phyloP scores from a whole-genome alignment of 805 yeast genomes.

The Myxozyma lipomycoides region DNA sequence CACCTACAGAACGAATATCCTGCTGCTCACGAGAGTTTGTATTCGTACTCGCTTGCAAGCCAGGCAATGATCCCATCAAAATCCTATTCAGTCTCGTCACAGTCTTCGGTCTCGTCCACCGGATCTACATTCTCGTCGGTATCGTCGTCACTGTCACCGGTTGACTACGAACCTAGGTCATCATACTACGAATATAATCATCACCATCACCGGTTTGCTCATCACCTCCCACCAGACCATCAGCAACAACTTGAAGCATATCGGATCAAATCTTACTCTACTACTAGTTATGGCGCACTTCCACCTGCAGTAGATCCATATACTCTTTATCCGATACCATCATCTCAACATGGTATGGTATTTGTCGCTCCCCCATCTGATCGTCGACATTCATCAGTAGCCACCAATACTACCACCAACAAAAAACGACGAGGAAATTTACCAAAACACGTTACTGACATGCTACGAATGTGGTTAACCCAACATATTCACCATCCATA shows the following conservation, averaged over 20 bases:
- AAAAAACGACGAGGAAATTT: slow-evolving; percentile 61
- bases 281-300: not conserved
- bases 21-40: not conserved
- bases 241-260: slow-evolving; percentile 10
- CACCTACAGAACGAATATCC: not conserved
- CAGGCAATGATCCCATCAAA: no score
- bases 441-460: slow-evolving; percentile 73
- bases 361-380: no score
- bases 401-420: slow-evolving; percentile 3
- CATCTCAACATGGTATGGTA: no score
- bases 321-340: not conserved
- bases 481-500: slow-evolving; percentile 76
- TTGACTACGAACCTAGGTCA: slow-evolving; percentile 15
- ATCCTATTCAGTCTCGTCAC: slow-evolving; percentile 15
- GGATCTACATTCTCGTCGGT: slow-evolving; percentile 6
- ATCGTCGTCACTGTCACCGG: slow-evolving; percentile 12
- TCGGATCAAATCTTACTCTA: slow-evolving; percentile 4
- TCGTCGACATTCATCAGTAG: not conserved
- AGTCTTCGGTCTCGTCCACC: slow-evolving; percentile 9
- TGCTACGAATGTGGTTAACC: slow-evolving; percentile 68
- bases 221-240: slow-evolving; percentile 6
- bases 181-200: not conserved
- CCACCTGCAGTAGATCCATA: not conserved
- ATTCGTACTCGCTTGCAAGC: not conserved
- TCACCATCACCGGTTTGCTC: slow-evolving; percentile 1